Conservation (phyloP, 2,329 filamentous ascomycete genomes). For the Plectosphaerella cucumerina region DNA sequence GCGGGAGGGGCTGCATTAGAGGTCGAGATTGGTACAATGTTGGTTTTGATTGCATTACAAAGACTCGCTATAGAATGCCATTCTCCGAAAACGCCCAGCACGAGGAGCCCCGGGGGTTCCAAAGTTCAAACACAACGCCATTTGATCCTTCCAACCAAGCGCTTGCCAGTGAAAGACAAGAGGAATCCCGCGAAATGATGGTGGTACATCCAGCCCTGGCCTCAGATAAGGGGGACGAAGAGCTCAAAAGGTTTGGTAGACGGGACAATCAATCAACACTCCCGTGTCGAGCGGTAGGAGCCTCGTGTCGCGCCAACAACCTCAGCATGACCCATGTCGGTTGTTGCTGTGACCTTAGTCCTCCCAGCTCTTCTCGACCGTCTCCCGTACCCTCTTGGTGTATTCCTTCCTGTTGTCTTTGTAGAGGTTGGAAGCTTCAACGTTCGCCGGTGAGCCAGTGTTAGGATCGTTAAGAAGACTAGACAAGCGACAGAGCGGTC, state of each 20-base stretch:
- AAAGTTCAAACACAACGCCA: background rate
- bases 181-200: too few relatives aligned
- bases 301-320: too few relatives aligned
- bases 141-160: too few relatives aligned
- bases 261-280: too few relatives aligned
- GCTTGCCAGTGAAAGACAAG: too few relatives aligned
- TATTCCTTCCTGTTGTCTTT: slow-evolving; percentile 98
- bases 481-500: background rate
- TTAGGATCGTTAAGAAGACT: slow-evolving; percentile 97
- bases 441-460: slow-evolving; percentile 95
- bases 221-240: too few relatives aligned
- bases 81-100: background rate
- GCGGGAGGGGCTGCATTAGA: too few relatives aligned
- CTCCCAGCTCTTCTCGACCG: slow-evolving; percentile 99
- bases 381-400: slow-evolving; percentile 89
- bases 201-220: too few relatives aligned
- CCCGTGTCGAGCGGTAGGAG: too few relatives aligned
- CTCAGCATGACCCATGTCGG: too few relatives aligned
- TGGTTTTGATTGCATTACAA: background rate
- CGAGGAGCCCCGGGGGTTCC: background rate
- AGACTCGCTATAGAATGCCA: background rate
- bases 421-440: slow-evolving; percentile 96
- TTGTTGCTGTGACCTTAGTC: slow-evolving; percentile 47
- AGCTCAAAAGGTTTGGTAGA: too few relatives aligned
- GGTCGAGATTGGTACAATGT: too few relatives aligned